These are phyloP conservation scores for Hirschfeldia incana DNA, from an alignment of 345 rosid species.

Conservation along the genomic window DNA sequence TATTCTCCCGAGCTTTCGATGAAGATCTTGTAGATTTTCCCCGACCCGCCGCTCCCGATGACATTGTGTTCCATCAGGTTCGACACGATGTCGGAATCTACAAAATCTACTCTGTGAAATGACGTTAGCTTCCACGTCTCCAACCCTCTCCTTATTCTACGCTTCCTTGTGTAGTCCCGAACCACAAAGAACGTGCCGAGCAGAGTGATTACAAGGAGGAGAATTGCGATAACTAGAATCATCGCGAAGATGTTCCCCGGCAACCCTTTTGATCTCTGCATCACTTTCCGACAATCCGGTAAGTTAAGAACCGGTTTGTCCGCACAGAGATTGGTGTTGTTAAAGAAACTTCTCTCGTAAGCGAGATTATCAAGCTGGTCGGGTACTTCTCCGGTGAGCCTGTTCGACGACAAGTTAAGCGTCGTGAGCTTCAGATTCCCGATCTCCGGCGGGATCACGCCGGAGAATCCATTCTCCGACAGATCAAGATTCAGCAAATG, in stretches of 20 bases:
- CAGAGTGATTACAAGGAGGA: slow-evolving; percentile 38
- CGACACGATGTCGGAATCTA: slow-evolving; percentile 56
- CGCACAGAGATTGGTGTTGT: slow-evolving; percentile 68
- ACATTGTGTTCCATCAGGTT: slow-evolving; percentile 68
- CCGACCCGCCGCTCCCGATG: slow-evolving; percentile 93
- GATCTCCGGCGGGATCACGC: slow-evolving; percentile 62
- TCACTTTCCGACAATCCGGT: slow-evolving; percentile 50
- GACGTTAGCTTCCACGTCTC: slow-evolving; percentile 82
- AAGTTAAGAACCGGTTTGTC: slow-evolving; percentile 49
- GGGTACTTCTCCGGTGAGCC: slow-evolving; percentile 66
- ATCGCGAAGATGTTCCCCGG: slow-evolving; percentile 52
- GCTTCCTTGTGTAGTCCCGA: slow-evolving; percentile 51
- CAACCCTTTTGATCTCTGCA: slow-evolving; percentile 35
- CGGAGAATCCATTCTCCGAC: slow-evolving; percentile 68
- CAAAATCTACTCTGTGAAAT: slow-evolving; percentile 69
- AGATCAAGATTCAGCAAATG: slow-evolving; percentile 54
- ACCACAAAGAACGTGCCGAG: slow-evolving; percentile 45
- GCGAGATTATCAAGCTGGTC: slow-evolving; percentile 56
- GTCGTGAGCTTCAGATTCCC: slow-evolving; percentile 47
- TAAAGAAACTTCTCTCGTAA: slow-evolving; percentile 65
- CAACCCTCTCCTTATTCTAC: slow-evolving; percentile 27
- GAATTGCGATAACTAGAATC: slow-evolving; percentile 44
- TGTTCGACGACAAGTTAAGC: slow-evolving; percentile 72
- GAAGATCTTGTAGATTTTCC: slow-evolving; percentile 68
- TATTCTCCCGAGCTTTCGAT: slow-evolving; percentile 44